Percentiles rank a stretch among this genome's conserved stretches.
Evolutionary conservation across 2,329 filamentous ascomycete species (phyloP).

Genomic region (Davidsoniella virescens): DNA sequence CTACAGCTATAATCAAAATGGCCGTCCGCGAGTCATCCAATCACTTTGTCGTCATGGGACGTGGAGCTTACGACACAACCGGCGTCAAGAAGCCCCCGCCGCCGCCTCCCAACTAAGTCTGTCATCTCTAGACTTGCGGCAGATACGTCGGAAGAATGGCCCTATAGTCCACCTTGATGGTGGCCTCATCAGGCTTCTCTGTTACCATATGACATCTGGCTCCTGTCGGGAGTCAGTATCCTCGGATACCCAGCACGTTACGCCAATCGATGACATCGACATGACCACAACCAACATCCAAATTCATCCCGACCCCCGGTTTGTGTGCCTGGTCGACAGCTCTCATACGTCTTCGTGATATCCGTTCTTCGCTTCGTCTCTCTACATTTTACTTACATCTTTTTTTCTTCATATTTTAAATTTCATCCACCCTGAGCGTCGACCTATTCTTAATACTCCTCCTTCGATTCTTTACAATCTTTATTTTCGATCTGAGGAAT

Average conservation of each 20-base stretch:
- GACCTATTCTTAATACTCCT: neutral
- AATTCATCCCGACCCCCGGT: no score
- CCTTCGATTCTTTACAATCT: neutral
- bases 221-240: no score
- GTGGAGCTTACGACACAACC: slow-evolving; percentile 36
- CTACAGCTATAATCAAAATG: slow-evolving; percentile 22
- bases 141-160: slow-evolving; percentile 10
- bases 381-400: no score
- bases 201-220: no score
- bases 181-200: no score
- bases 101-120: slow-evolving; percentile 18
- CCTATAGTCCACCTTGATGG: neutral
- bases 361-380: no score
- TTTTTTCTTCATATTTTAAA: neutral
- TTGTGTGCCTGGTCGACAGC: no score
- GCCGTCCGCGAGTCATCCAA: slow-evolving; percentile 20
- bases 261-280: no score
- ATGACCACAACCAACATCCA: no score
- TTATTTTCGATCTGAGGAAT: neutral
- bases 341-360: no score
- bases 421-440: neutral
- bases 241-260: no score
- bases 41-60: slow-evolving; percentile 29
- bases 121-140: neutral
- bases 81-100: slow-evolving; percentile 32